Evolutionary conservation across 805 yeast species (phyloP).

Genomic region (Starmerella kuoi): DNA sequence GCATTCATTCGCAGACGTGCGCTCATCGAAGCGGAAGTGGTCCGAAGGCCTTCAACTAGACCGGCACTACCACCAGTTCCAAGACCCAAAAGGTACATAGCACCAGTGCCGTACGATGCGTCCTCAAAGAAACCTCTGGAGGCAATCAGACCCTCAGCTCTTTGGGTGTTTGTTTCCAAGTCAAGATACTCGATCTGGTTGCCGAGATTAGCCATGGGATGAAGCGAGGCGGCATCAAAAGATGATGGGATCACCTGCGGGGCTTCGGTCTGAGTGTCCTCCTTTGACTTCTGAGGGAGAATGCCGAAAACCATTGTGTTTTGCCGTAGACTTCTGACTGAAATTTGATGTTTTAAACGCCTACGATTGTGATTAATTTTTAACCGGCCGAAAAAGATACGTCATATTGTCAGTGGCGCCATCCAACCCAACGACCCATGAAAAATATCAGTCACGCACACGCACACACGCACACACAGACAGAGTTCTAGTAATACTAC

Average conservation of each 20-base stretch:
- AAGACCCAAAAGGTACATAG: constrained; percentile 70
- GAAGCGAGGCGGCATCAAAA: constrained; percentile 61
- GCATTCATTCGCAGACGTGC: constrained; percentile 79
- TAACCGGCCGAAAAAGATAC: too few relatives aligned
- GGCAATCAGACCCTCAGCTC: constrained; percentile 74
- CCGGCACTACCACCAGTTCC: constrained; percentile 88
- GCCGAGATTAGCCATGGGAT: constrained; percentile 86
- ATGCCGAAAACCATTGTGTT: constrained; percentile 10
- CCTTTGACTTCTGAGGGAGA: constrained; percentile 4
- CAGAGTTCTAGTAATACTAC: too few relatives aligned
- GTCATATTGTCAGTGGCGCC: too few relatives aligned
- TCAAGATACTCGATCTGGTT: constrained; percentile 82
- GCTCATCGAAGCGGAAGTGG: constrained; percentile 63
- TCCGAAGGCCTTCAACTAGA: constrained; percentile 68
- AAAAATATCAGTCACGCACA: too few relatives aligned
- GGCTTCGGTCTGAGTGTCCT: constrained; percentile 7
- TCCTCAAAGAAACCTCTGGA: constrained; percentile 98
- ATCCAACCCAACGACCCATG: too few relatives aligned
- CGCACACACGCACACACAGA: too few relatives aligned
- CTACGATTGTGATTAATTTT: too few relatives aligned
- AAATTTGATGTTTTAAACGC: too few relatives aligned
- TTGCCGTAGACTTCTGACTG: neutral
- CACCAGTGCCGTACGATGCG: constrained; percentile 94
- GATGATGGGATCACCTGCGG: constrained; percentile 22
- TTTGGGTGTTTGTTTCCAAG: constrained; percentile 39